phyloP scores from a whole-genome alignment of 441 rosid species.

The Erodium texanum region DNA sequence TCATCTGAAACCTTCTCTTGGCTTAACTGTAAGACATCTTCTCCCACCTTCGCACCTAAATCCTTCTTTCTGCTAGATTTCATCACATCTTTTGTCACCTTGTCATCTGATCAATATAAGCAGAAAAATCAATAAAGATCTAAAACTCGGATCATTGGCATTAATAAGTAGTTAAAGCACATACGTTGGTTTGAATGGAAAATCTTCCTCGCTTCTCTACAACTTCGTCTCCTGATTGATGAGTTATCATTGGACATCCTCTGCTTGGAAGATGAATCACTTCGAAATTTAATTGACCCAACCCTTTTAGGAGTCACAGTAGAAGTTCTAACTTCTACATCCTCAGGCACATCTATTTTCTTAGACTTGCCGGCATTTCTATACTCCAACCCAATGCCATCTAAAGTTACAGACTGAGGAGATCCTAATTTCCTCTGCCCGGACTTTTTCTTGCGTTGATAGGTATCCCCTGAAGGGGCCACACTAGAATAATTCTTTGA shows the following conservation, averaged over 20 bases:
- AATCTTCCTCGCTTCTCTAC: conserved; percentile 29
- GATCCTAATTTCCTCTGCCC: conserved; percentile 34
- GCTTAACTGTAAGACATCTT: background rate
- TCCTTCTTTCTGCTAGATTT: conserved; percentile 4
- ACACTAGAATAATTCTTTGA: conserved; percentile 23
- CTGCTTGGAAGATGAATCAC: conserved; percentile 29
- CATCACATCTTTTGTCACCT: conserved; percentile 7
- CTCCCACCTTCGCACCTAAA: background rate
- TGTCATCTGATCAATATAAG: conserved; percentile 5
- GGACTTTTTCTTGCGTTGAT: conserved; percentile 46
- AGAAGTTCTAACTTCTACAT: conserved; percentile 18
- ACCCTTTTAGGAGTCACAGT: conserved; percentile 29
- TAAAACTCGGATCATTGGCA: background rate
- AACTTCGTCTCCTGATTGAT: conserved; percentile 26
- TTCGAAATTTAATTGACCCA: conserved; percentile 23
- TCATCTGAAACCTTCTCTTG: conserved; percentile 1
- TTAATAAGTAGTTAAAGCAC: conserved; percentile 13
- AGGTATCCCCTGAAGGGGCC: conserved; percentile 28
- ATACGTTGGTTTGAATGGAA: conserved; percentile 32
- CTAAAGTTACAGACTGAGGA: conserved; percentile 24
- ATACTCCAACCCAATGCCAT: conserved; percentile 22
- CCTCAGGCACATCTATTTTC: conserved; percentile 29
- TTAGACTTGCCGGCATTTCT: conserved; percentile 30
- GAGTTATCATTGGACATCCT: conserved; percentile 22
- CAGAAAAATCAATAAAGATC: background rate